Percentiles rank a stretch among this genome's conserved stretches.
These are phyloP conservation scores for Xylaria bambusicola DNA, from an alignment of 495 filamentous ascomycete species.

Conservation along the genomic window DNA sequence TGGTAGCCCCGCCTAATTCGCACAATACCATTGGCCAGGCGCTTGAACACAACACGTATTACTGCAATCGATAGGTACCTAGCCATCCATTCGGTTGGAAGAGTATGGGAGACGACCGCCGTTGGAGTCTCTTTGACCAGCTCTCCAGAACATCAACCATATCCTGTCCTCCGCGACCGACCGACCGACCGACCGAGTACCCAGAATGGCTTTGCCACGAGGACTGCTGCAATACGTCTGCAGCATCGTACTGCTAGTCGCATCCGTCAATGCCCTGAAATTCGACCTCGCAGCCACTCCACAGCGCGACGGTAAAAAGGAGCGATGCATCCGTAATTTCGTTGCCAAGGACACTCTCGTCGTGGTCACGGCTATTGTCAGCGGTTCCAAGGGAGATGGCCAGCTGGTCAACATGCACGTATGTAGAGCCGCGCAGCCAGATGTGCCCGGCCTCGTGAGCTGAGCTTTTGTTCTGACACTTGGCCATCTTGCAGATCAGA, in stretches of 20 bases:
- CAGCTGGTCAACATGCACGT: constrained; percentile 96
- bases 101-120: background rate
- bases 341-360: constrained; percentile 90
- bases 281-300: constrained; percentile 83
- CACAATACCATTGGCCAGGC: constrained; percentile 23
- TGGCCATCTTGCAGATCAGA: constrained; percentile 69
- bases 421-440: too few species aligned
- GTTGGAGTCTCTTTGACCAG: background rate
- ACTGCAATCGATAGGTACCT: constrained; percentile 12
- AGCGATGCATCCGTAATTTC: constrained; percentile 96
- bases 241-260: constrained; percentile 55
- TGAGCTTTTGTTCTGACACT: too few species aligned
- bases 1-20: background rate
- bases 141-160: background rate
- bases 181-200: background rate
- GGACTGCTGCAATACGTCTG: constrained; percentile 47
- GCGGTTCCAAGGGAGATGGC: constrained; percentile 85
- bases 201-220: constrained; percentile 39
- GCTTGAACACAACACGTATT: constrained; percentile 32
- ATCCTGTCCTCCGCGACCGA: background rate
- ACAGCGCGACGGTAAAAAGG: constrained; percentile 61
- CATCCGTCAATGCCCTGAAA: constrained; percentile 76
- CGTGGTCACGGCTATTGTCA: constrained; percentile 92
- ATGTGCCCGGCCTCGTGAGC: too few species aligned
- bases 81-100: background rate